Conservation (phyloP, 345 rosid species). For the Psidium guajava region DNA sequence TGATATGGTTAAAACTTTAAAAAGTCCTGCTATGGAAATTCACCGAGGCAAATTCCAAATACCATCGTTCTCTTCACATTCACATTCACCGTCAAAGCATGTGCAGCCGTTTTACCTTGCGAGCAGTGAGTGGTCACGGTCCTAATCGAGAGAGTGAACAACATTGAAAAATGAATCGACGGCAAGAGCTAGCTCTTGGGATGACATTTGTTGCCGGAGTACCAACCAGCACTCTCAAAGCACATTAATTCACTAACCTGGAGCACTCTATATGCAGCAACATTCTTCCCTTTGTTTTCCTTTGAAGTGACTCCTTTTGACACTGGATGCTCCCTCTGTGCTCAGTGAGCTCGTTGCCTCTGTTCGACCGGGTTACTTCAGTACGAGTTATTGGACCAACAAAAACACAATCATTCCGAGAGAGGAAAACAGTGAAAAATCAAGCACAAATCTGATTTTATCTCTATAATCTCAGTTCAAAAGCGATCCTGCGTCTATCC, state of each 20-base stretch:
- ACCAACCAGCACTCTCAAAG: background rate
- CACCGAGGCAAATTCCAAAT: background rate
- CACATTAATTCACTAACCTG: background rate
- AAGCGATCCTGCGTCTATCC: background rate
- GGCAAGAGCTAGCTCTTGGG: background rate
- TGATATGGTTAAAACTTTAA: background rate
- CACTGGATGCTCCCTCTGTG: background rate
- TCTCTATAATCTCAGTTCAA: background rate
- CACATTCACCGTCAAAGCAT: background rate
- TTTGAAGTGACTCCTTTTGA: background rate
- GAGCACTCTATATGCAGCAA: background rate
- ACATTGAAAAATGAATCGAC: background rate
- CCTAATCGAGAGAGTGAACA: background rate
- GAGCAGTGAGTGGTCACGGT: background rate
- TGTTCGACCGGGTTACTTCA: background rate
- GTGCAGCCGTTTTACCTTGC: background rate
- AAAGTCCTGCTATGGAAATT: background rate
- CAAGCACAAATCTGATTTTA: background rate
- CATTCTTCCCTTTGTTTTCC: background rate
- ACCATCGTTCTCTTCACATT: background rate
- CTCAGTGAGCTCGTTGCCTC: background rate
- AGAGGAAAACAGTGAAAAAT: background rate
- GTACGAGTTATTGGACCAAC: background rate
- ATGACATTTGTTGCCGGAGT: background rate
- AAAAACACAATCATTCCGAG: background rate